These are phyloP conservation scores for Thoreauomyces humboldtii DNA, from an alignment of 192 early-diverging fungal species.

Conservation along the genomic window DNA sequence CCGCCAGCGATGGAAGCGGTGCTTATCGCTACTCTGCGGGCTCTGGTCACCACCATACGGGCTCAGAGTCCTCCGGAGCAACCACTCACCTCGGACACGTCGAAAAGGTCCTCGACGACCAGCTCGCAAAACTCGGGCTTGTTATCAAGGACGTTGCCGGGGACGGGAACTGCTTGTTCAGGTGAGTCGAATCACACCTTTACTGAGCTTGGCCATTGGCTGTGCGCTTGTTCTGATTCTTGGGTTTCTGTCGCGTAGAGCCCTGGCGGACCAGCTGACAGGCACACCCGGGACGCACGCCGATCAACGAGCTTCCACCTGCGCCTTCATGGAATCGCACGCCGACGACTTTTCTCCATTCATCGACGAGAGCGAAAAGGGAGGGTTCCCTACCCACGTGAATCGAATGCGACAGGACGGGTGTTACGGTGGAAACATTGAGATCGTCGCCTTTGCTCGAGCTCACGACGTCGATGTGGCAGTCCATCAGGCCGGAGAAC, in stretches of 20 bases:
- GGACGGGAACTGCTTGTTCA: slow-evolving; percentile 47
- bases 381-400: slow-evolving; percentile 24
- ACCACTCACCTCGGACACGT: neutral
- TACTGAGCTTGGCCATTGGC: no score
- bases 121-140: neutral
- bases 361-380: slow-evolving; percentile 19
- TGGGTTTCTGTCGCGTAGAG: no score
- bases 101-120: neutral
- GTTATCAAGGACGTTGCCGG: slow-evolving; percentile 17
- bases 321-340: slow-evolving; percentile 24
- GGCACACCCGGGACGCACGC: slow-evolving; percentile 15
- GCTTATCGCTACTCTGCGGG: neutral
- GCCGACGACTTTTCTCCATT: slow-evolving; percentile 31
- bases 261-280: slow-evolving; percentile 33
- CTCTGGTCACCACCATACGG: no score
- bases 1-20: neutral
- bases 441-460: slow-evolving; percentile 39
- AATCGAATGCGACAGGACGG: slow-evolving; percentile 33
- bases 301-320: slow-evolving; percentile 9
- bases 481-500: slow-evolving; percentile 39
- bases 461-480: slow-evolving; percentile 22
- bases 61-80: no score
- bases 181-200: no score
- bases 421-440: slow-evolving; percentile 38
- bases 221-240: no score